Base-by-base conservation (phyloP, 2,329 filamentous ascomycete genomes). In the Alternaria solani region DNA sequence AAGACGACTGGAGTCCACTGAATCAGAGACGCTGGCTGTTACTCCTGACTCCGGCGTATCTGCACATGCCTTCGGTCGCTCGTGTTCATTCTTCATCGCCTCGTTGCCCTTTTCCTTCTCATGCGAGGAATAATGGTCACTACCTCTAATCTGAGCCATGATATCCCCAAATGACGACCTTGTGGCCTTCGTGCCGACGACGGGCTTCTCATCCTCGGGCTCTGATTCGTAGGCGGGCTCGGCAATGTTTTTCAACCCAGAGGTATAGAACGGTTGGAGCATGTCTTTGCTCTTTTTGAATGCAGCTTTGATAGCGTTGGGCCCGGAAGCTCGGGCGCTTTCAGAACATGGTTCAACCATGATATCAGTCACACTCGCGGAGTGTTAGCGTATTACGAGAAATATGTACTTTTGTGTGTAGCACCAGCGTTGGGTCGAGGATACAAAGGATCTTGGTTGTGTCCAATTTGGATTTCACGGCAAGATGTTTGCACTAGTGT, bases 61-160 rank as follows among this genome's bases (percentile, higher is more conserved):
- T 32, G 47, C 28, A 18, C 9, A 20, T 38, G 23, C 3, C 39
- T 43, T 7, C 23, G 44, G 4, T 32, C 39, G 2, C 30, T 59
- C 38, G n/a, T 43, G 36, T 8, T 16, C 8, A 14, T 42, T 14
- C 44, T 30, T 28, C 23, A 42, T 38, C 12, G 11, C 14, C 6
- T 36, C 14, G 4, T 48, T 8, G 23, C 3, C 1, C 26, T 44
- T 36, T 38, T 38, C 20, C 36, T 39, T 25, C 2, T 39, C 38
- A 6, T 32, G n/a, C 2, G 51, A 9, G 5, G 44, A n/a, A 7
- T 44, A 1, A 25, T 34, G 23, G n/a, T 34, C 9, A 4, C 2
- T 7, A 12, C 51, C 44, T 25, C 14, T 54, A 32, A 44, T 44
- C 32, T 59, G 36, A 3, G 14, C 51, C 39, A 59, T 39, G 16